A percentile compares a stretch with the other conserved stretches of the same genome.
Conservation (phyloP, 2,329 filamentous ascomycete species). For the Ophiostoma sp. region DNA sequence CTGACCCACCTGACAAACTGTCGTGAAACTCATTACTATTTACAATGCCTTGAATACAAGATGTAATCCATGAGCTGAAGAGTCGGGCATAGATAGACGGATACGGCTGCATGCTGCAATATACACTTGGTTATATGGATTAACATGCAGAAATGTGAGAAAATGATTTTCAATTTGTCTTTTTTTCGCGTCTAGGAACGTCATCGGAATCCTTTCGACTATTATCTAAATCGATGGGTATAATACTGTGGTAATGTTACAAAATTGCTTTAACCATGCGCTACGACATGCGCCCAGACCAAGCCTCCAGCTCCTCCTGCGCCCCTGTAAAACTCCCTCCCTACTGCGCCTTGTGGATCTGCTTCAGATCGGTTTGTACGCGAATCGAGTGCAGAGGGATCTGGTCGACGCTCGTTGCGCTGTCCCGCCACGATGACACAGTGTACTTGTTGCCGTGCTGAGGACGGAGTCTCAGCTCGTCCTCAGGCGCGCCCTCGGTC, state of each 20-base stretch:
- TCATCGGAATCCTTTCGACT: neutral
- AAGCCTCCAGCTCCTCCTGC: neutral
- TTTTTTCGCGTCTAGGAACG: neutral
- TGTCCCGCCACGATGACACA: slow-evolving; percentile 10
- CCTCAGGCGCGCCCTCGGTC: neutral
- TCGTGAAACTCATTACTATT: too few relatives aligned
- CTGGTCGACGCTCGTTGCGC: slow-evolving; percentile 1
- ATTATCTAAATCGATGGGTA: slow-evolving; percentile 11
- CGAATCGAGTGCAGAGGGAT: slow-evolving; percentile 10
- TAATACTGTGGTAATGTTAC: slow-evolving; percentile 12
- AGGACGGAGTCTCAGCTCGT: slow-evolving; percentile 1
- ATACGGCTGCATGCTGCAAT: too few relatives aligned
- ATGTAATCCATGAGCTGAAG: too few relatives aligned
- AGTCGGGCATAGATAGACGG: too few relatives aligned
- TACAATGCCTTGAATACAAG: too few relatives aligned
- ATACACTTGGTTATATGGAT: too few relatives aligned
- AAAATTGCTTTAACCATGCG: neutral
- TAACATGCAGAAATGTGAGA: neutral
- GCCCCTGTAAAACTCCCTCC: neutral
- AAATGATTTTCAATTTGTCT: neutral
- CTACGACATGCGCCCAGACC: neutral
- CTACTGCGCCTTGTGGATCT: slow-evolving; percentile 3
- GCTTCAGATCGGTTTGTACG: slow-evolving; percentile 6
- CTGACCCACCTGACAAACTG: too few relatives aligned
- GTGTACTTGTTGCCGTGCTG: slow-evolving; percentile 11